phyloP scores from a whole-genome alignment of 2,329 filamentous ascomycete species.

The Fusarium sp. region DNA sequence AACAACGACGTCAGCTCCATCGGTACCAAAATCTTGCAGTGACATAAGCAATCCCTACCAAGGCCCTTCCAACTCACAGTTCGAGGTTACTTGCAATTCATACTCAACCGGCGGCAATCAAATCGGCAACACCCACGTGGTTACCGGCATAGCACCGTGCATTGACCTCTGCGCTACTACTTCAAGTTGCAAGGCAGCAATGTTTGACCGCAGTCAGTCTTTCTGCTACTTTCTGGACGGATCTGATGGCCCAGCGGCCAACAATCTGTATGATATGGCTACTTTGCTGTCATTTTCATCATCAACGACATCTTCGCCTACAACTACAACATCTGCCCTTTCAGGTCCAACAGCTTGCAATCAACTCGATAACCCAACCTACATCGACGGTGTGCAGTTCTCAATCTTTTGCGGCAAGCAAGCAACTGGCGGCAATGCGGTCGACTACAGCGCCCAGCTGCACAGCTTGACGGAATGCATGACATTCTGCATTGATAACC shows the following conservation, averaged over 20 bases:
- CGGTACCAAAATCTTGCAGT: background rate
- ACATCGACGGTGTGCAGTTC: background rate
- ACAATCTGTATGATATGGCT: background rate
- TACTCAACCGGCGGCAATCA: background rate
- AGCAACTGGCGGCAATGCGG: background rate
- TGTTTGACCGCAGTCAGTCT: background rate
- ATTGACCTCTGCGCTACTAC: rapidly evolving
- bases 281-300: rapidly evolving
- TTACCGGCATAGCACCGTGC: rapidly evolving
- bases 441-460: rapidly evolving
- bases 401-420: background rate
- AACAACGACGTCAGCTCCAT: too few species aligned
- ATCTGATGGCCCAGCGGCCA: background rate
- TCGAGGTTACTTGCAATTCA: background rate
- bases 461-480: background rate
- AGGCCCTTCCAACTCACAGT: background rate
- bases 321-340: background rate
- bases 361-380: rapidly evolving
- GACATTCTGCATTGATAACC: background rate
- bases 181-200: rapidly evolving
- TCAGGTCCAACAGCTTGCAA: background rate
- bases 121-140: rapidly evolving
- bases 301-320: background rate
- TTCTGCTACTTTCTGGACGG: background rate
- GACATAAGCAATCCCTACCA: background rate